Base-by-base conservation (phyloP, 306 rosid genomes). In the Lupinus albus region DNA sequence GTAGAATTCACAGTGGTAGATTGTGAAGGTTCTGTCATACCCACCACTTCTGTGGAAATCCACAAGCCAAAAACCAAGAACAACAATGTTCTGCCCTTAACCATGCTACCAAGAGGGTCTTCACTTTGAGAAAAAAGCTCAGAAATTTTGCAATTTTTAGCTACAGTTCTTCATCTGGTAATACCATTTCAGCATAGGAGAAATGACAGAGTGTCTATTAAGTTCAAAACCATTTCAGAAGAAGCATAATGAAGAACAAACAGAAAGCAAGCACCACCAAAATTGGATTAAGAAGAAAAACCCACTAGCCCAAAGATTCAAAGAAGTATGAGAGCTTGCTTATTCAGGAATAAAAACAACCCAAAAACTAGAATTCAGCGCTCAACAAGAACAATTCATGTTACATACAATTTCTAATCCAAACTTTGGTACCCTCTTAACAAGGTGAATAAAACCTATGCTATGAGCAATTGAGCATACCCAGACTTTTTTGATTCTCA, bases 21-120 rank as follows among this genome's bases (percentile, higher is more conserved):
- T 74, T 78, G 71, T 74, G 25, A 74, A 62, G 81, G 84, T 42
- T 67, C 82, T 21, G 84, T 51, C 68, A 75, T 46, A 63, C 83
- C 94, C 66, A 75, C 53, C 25, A 76, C 89, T 76, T 70, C 58
- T 15, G 63, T 12, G 67, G 88, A 73, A 63, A 84, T 76, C 85
- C 87, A 83, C 35, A 83, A 20, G 52, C 82, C 79, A 4, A 84
- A 78, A 46, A 83, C 64, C 80, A 81, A 66, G 15, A 74, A 13
- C 42, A 86, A 49, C 3, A 77, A 36, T 14, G 53, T 41, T 66
- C 70, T 81, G 44, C 36, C 67, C 66, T 39, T 78, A 73, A 48
- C 64, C 36, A 61, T 57, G 68, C 39, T 70, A 57, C 68, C 69
- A 61, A 70, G 12, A 74, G 74, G 45, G 42, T 10, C 83, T 62